Evolutionary conservation across 306 rosid species (phyloP).

Genomic region (Benincasa hispida): DNA sequence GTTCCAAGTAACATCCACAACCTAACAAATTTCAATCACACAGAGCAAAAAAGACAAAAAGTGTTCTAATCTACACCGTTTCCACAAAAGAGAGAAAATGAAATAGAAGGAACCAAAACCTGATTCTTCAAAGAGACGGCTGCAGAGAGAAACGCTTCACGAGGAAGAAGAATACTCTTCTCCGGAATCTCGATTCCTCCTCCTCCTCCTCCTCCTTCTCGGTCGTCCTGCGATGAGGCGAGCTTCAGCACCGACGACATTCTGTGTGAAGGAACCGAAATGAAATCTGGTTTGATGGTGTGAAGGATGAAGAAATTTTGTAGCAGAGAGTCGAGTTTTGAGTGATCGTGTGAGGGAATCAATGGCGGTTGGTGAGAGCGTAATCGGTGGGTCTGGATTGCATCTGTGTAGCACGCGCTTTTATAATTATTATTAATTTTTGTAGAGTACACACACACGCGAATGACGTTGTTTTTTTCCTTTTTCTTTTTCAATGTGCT

Average conservation of each 20-base stretch:
- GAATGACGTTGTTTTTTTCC: background rate
- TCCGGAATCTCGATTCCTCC: constrained; percentile 20
- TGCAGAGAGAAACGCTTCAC: constrained; percentile 32
- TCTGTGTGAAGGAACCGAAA: background rate
- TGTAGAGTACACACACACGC: background rate
- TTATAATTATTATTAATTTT: background rate
- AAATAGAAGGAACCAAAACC: constrained; percentile 1
- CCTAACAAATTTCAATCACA: constrained; percentile 16
- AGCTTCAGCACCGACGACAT: constrained; percentile 30
- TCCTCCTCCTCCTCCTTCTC: constrained; percentile 11
- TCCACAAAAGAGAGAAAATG: no score
- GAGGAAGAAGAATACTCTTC: constrained; percentile 21
- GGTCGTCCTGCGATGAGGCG: constrained; percentile 21
- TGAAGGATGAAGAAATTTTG: background rate
- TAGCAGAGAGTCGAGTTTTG: background rate
- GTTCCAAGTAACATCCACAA: constrained; percentile 54
- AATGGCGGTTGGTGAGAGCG: background rate
- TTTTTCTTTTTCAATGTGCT: no score
- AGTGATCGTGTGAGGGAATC: background rate
- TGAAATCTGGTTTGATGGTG: background rate
- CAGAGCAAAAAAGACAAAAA: background rate
- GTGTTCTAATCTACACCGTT: background rate
- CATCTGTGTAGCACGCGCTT: background rate
- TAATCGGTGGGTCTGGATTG: background rate
- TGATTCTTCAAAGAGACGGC: constrained; percentile 69